Base-by-base conservation (phyloP, 2,329 filamentous ascomycete genomes). In the Hypoxylon sp. region DNA sequence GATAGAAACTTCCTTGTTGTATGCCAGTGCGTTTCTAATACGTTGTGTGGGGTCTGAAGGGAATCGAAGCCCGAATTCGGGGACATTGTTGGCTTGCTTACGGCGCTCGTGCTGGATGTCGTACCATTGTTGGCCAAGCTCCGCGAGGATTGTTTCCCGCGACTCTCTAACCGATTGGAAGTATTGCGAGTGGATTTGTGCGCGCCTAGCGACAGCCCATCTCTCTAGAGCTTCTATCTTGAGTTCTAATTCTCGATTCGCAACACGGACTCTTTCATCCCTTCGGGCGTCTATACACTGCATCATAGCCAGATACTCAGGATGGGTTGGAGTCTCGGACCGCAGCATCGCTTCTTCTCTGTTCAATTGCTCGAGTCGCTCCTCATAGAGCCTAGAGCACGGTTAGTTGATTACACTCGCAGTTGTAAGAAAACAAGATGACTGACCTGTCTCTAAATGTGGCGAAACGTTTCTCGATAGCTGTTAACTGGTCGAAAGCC, bases 1-100 rank as follows among this genome's bases (percentile, higher is more conserved):
- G 29, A 98, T 89, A 0, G 94, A 97, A 3, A 99, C 94, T 79
- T 99, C 96, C 72, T 92, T 92, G 79, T 97, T 98, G 82, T 98
- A 98, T 51, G 94, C 92, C 54, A 94, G 88, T 73, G 97, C 94
- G 69, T 98, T 92, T 68, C 89, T 87, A 67, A 97, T 87, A 75
- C 95, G 93, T 75, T 94, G 91, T 29, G 90, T 87, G 68, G 90
- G 89, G 70, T 91, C 90, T 55, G 91, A 88, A 6, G 93, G 92
- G 77, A 97, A 97, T 59, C 91, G 89, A 73, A 97, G 88, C 62
- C 91, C 90, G 77, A 92, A 97, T 73, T 96, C 93, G 44, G 92
- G 90, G 71, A 94, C 89, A 67, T 92, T 91, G 75, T 93, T 91
- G 68, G 93, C 92, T 69, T 88, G 86, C 75, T 91, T 92, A 75